Percentiles rank a stretch among this genome's conserved stretches.
phyloP scores from a whole-genome alignment of 2,329 filamentous ascomycete species.

The Fonsecaea nubica region DNA sequence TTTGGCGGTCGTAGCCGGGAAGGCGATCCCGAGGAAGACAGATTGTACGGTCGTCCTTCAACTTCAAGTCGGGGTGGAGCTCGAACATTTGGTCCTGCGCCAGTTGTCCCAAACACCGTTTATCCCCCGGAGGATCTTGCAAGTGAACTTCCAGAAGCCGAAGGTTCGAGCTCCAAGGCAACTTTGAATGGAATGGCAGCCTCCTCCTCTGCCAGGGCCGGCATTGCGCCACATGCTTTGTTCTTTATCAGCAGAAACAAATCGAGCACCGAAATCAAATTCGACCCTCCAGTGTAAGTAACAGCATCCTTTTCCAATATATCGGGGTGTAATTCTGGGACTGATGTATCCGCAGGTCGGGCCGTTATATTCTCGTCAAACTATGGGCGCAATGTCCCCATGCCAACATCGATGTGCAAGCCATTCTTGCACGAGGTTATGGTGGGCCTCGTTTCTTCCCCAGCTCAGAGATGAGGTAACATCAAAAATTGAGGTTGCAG shows the following conservation, averaged over 20 bases:
- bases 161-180: slow-evolving; percentile 27
- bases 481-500: background rate
- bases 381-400: slow-evolving; percentile 81
- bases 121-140: slow-evolving; percentile 15
- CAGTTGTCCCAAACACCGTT: background rate
- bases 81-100: slow-evolving; percentile 1
- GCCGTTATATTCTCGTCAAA: slow-evolving; percentile 84
- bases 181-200: slow-evolving; percentile 41
- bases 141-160: background rate
- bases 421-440: slow-evolving; percentile 80
- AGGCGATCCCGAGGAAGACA: slow-evolving; percentile 16
- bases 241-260: slow-evolving; percentile 85
- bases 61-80: slow-evolving; percentile 9
- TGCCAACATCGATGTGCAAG: slow-evolving; percentile 87
- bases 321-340: slow-evolving; percentile 9
- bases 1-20: slow-evolving; percentile 21
- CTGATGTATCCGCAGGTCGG: slow-evolving; percentile 50
- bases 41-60: slow-evolving; percentile 12
- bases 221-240: slow-evolving; percentile 73
- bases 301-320: background rate
- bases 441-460: slow-evolving; percentile 86
- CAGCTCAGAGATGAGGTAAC: slow-evolving; percentile 65
- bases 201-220: slow-evolving; percentile 44
- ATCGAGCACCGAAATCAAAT: slow-evolving; percentile 84
- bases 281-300: slow-evolving; percentile 74